Evolutionary conservation across 306 rosid genomes (phyloP), one percentile per base, ranked within the genome.

Genomic region (Rosa rugosa): DNA sequence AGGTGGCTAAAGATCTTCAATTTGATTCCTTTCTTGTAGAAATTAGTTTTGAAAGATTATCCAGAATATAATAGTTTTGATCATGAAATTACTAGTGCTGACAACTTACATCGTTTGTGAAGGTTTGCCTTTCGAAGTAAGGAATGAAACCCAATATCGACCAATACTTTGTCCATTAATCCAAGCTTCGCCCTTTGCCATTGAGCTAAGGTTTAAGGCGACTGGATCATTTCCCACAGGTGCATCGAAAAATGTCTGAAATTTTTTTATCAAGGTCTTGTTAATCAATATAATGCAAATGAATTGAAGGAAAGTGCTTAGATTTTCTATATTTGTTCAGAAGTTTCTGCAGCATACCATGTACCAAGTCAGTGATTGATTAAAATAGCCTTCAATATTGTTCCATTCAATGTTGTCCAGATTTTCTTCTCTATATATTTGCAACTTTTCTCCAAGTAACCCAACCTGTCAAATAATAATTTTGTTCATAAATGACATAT

Each of bases 141-240:
- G 88, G 76, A 91, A 89, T 31, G 86, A 77, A 71, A 88, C 78
- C 94, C 97, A 91, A 88, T 88, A 91, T 3, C 97, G 93, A 78
- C 97, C 97, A 51, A 91, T 91, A 86, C 93, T 89, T 76, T 81
- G 82, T 25, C 85, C 97, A 77, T 91, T 91, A 5, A 89, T 76
- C 92, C 92, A 91, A 64, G 73, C 88, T 67, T 89, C 94, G 2
- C 94, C 97, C 85, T 91, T 91, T 50, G 92, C 97, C 97, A 88
- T 91, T 4, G 92, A 77, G 51, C 86, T 63, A 22, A 91, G 88
- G 83, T 91, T 80, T 67, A 89, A 81, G 16, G 46, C 89, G 31
- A 91, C 67, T 20, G 92, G 82, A 42, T 84, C 87, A 69, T 88
- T 75, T 79, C 92, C 97, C 60, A 56, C n/a, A 0, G 97, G 91